Conservation (phyloP, 768 basidiomycete genomes). For the Pholiota molesta region DNA sequence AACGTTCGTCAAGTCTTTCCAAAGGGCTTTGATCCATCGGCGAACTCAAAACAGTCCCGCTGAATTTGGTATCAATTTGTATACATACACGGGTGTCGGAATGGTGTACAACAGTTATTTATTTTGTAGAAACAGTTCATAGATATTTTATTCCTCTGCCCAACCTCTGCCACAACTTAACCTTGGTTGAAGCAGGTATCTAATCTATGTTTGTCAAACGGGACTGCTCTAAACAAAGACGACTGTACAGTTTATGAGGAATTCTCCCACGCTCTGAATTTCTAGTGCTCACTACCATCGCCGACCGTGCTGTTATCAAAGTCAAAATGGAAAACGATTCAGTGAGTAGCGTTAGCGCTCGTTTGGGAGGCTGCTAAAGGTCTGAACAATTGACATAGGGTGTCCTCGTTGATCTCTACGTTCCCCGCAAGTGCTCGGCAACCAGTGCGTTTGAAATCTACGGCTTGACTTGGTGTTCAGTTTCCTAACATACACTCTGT, state of each 20-base stretch:
- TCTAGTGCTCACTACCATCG: slow-evolving; percentile 26
- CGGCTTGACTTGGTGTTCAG: background rate
- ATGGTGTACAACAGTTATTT: too few species aligned
- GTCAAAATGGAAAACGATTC: slow-evolving; percentile 89
- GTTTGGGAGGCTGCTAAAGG: slow-evolving; percentile 2
- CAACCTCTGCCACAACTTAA: too few species aligned
- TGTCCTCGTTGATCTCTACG: slow-evolving; percentile 99
- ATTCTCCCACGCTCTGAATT: slow-evolving; percentile 38
- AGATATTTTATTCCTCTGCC: too few species aligned
- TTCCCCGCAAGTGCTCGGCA: slow-evolving; percentile 98
- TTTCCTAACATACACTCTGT: slow-evolving; percentile 9
- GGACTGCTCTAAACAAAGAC: background rate
- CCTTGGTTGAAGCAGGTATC: background rate
- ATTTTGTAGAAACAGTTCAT: too few species aligned
- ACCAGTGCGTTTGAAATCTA: slow-evolving; percentile 69
- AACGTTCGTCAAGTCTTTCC: slow-evolving; percentile 92
- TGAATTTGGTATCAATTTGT: background rate
- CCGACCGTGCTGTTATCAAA: slow-evolving; percentile 26
- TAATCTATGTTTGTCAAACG: slow-evolving; percentile 4
- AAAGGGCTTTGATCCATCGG: slow-evolving; percentile 55
- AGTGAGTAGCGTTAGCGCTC: slow-evolving; percentile 45
- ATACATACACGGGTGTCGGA: too few species aligned
- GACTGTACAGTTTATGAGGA: slow-evolving; percentile 24
- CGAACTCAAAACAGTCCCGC: background rate
- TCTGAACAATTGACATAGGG: slow-evolving; percentile 54